phyloP scores from a whole-genome alignment of 2,329 filamentous ascomycete genomes.

The Hypoxylon sp. region DNA sequence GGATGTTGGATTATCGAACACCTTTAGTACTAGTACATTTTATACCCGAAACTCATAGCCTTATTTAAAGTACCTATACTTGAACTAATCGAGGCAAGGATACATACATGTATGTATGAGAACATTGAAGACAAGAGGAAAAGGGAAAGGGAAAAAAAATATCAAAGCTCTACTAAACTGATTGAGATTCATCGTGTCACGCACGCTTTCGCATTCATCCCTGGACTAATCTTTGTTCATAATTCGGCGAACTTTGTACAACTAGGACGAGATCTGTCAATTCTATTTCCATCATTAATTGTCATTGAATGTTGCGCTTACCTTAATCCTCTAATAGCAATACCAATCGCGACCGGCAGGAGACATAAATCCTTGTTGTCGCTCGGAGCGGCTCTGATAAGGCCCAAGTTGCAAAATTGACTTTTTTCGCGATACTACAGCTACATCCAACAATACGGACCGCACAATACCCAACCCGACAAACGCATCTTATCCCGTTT shows the following conservation, averaged over 20 bases:
- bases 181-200: slow-evolving; percentile 40
- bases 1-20: background rate
- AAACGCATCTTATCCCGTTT: slow-evolving; percentile 24
- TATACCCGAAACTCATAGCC: background rate
- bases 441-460: slow-evolving; percentile 25
- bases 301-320: slow-evolving; percentile 22
- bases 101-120: slow-evolving; percentile 1
- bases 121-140: background rate
- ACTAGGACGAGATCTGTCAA: slow-evolving; percentile 30
- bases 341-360: slow-evolving; percentile 2
- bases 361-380: slow-evolving; percentile 13
- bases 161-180: slow-evolving; percentile 25
- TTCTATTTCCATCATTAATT: slow-evolving; percentile 16
- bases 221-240: slow-evolving; percentile 42
- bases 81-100: slow-evolving; percentile 11
- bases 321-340: slow-evolving; percentile 22
- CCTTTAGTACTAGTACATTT: slow-evolving; percentile 11
- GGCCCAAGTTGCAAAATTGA: slow-evolving; percentile 25
- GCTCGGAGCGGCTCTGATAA: slow-evolving; percentile 18
- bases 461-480: slow-evolving; percentile 25
- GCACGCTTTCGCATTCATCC: slow-evolving; percentile 45
- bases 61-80: slow-evolving; percentile 6
- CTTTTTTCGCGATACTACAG: slow-evolving; percentile 27
- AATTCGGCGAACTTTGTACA: slow-evolving; percentile 34
- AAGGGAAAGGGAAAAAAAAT: slow-evolving; percentile 17